Evolutionary conservation across 805 yeast species (phyloP), one percentile per base, ranked within the genome.

Genomic region (Osmozyma mogii): DNA sequence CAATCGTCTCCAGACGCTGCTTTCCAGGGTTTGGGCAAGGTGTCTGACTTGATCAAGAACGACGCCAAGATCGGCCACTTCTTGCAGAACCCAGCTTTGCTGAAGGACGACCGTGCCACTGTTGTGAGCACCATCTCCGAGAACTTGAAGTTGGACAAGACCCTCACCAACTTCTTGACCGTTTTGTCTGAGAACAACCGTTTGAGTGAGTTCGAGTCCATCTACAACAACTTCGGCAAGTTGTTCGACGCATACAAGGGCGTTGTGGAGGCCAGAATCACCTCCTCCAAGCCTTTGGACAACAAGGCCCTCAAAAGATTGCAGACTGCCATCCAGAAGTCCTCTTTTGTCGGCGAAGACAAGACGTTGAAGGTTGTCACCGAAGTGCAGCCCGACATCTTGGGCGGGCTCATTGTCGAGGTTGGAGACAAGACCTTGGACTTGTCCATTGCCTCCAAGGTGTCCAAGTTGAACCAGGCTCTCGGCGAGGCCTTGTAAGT

Each of bases 401-500:
- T 84, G 58, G 98, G 98, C 55, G 98, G 98, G 51, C 75, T 92
- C 58, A 68, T 92, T 47, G 95, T 92, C 37, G 95, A 88, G 65
- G 84, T 92, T 50, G 96, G 89, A 54, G 98, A 89, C 70, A 84
- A 81, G 64, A 88, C 97, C 41, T 95, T 87, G 50, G 98, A 92
- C 66, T 72, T 89, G 59, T 80, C 94, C 36, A 75, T 92, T 46
- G 70, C 88, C 37, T 61, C 83, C 54, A 87, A 81, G 72, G 76
- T 92, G 56, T 69, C 83, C 58, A 85, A 75, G 68, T 78, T 88
- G 64, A 92, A 92, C 82, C 76, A 82, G 62, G 76, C 81, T 47
- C 76, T 92, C 58, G 68, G 72, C 49, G 96, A 89, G 70, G 69
- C 95, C 41, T 72, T 88, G 63, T 89, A 80, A 68, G 49, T 29